These are phyloP conservation scores for Pulveroboletus sp. DNA, from an alignment of 768 basidiomycete genomes.

Conservation along the genomic window DNA sequence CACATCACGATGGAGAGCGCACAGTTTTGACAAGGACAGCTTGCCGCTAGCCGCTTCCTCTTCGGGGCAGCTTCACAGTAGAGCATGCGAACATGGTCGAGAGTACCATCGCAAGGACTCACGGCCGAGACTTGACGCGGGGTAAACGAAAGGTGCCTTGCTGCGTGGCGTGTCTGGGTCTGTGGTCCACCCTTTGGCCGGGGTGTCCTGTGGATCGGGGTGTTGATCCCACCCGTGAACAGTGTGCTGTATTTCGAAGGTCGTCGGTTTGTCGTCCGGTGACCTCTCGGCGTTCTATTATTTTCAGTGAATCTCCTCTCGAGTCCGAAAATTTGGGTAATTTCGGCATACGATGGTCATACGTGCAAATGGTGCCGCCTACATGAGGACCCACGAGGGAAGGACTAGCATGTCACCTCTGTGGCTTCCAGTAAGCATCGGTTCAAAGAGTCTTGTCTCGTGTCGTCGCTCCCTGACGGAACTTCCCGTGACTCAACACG, in stretches of 20 bases:
- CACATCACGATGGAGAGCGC: background rate
- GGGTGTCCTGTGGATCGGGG: background rate
- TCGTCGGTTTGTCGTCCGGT: background rate
- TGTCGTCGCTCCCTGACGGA: background rate
- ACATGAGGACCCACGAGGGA: slow-evolving; percentile 1
- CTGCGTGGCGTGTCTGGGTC: background rate
- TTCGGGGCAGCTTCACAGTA: slow-evolving; percentile 12
- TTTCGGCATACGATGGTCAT: no score
- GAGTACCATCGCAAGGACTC: background rate
- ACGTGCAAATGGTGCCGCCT: background rate
- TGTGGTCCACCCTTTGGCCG: background rate
- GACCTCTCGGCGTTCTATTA: background rate
- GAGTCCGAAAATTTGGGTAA: background rate
- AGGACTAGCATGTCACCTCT: background rate
- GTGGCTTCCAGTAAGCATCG: background rate
- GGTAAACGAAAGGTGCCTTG: background rate
- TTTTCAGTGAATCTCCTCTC: slow-evolving; percentile 13
- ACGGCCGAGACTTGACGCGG: background rate
- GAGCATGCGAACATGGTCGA: background rate
- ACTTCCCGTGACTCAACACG: background rate
- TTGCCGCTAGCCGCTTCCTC: slow-evolving; percentile 7
- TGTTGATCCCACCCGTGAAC: background rate
- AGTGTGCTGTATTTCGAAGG: background rate
- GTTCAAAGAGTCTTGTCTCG: background rate
- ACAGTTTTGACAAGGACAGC: background rate